Conservation (phyloP, 1,284 basidiomycete genomes). For the Tilletiopsis washingtonensis region DNA sequence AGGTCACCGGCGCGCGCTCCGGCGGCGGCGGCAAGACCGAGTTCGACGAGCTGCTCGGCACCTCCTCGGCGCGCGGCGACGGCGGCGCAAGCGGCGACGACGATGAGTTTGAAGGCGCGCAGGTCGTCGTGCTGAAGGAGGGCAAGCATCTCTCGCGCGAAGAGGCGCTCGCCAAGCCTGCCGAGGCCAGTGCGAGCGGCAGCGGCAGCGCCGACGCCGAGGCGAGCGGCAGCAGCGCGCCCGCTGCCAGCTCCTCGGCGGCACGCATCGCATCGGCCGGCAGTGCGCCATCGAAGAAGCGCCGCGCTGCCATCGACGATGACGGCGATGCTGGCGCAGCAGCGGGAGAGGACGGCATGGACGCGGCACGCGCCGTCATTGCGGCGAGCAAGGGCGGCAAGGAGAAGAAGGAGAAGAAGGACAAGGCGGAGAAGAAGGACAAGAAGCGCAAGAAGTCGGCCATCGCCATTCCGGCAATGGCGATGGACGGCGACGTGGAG, state of each 20-base stretch:
- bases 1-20: constrained; percentile 1
- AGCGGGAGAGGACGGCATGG: not conserved
- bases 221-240: too few relatives aligned
- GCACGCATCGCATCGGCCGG: too few relatives aligned
- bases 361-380: not conserved
- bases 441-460: constrained; percentile 4
- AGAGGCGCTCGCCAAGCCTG: constrained; percentile 7
- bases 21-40: not conserved
- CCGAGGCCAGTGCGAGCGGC: too few relatives aligned
- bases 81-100: not conserved
- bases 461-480: not conserved
- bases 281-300: too few relatives aligned
- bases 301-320: not conserved
- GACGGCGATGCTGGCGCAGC: not conserved
- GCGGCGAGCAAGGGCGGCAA: not conserved
- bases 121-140: constrained; percentile 34
- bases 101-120: constrained; percentile 17
- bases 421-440: not conserved
- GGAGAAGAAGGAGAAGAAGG: not conserved
- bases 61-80: not conserved
- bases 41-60: constrained; percentile 1
- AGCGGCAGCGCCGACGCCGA: too few relatives aligned
- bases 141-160: constrained; percentile 27
- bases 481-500: not conserved
- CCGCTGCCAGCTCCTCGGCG: too few relatives aligned